These are phyloP conservation scores for Firmiana major DNA, from an alignment of 345 rosid species.

Conservation along the genomic window DNA sequence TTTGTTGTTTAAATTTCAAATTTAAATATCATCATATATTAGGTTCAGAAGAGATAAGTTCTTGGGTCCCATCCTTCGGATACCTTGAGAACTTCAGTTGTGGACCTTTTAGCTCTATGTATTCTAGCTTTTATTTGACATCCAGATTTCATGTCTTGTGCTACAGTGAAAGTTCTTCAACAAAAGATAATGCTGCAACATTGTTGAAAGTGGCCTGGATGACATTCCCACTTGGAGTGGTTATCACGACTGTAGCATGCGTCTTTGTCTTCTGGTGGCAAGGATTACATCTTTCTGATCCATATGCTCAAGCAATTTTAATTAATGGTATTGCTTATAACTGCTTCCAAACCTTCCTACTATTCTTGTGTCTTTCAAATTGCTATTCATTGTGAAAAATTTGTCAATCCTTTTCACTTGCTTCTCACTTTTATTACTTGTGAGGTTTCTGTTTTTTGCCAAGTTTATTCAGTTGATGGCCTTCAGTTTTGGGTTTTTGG, in stretches of 20 bases:
- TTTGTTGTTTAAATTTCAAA: not conserved
- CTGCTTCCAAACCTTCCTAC: not conserved
- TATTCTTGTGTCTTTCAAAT: not conserved
- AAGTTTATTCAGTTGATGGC: not conserved
- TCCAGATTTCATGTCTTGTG: slow-evolving; percentile 12
- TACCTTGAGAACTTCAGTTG: not conserved
- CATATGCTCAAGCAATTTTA: slow-evolving; percentile 74
- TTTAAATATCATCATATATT: not conserved
- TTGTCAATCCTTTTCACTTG: not conserved
- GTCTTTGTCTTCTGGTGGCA: slow-evolving; percentile 83
- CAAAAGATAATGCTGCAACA: slow-evolving; percentile 37
- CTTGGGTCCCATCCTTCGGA: not conserved
- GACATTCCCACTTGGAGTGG: slow-evolving; percentile 64
- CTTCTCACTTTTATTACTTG: not conserved
- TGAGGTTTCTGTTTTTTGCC: not conserved
- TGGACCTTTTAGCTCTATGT: not conserved
- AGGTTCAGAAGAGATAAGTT: not conserved
- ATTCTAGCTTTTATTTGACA: not conserved
- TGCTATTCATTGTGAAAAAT: not conserved
- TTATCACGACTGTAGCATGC: slow-evolving; percentile 49
- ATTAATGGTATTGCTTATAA: slow-evolving; percentile 61
- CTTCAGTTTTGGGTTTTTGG: not conserved
- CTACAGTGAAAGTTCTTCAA: slow-evolving; percentile 49
- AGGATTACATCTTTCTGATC: slow-evolving; percentile 51
- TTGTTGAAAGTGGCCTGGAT: slow-evolving; percentile 83